Conservation (phyloP, 805 yeast species). For the Priceomyces melissophilus region DNA sequence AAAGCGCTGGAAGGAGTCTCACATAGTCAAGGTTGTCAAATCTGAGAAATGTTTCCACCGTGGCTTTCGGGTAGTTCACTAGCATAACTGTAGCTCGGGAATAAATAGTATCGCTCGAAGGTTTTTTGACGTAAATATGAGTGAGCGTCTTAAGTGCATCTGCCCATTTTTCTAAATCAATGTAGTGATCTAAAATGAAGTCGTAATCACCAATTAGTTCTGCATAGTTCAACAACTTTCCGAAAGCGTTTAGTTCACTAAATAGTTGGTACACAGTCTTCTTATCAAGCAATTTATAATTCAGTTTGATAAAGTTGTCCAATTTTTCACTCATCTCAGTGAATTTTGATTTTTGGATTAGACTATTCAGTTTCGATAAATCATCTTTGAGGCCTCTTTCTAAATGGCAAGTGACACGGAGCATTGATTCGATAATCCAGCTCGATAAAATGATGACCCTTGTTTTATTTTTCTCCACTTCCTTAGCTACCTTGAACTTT, state of each 20-base stretch:
- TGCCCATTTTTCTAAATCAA: constrained; percentile 68
- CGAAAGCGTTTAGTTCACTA: constrained; percentile 58
- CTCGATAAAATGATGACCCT: constrained; percentile 49
- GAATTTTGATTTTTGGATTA: not conserved
- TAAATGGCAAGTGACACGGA: constrained; percentile 43
- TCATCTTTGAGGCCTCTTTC: constrained; percentile 27
- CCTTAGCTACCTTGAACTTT: constrained; percentile 24
- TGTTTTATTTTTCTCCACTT: constrained; percentile 24
- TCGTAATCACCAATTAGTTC: constrained; percentile 63
- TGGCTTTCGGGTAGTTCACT: constrained; percentile 61
- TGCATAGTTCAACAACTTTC: constrained; percentile 66
- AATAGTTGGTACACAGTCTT: constrained; percentile 72
- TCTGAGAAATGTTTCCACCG: constrained; percentile 78
- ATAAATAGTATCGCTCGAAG: constrained; percentile 45
- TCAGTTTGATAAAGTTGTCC: constrained; percentile 50
- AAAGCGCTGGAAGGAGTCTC: constrained; percentile 69
- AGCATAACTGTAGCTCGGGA: constrained; percentile 67
- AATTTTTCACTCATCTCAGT: constrained; percentile 13
- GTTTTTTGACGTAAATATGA: constrained; percentile 44
- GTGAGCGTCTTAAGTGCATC: constrained; percentile 61
- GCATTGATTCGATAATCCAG: constrained; percentile 62
- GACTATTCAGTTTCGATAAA: not conserved
- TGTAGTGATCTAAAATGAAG: constrained; percentile 66
- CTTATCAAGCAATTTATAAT: constrained; percentile 53
- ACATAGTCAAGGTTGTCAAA: constrained; percentile 52